Evolutionary conservation across 495 filamentous ascomycete genomes (phyloP).

Genomic region (Beverwykella pulmonaria): DNA sequence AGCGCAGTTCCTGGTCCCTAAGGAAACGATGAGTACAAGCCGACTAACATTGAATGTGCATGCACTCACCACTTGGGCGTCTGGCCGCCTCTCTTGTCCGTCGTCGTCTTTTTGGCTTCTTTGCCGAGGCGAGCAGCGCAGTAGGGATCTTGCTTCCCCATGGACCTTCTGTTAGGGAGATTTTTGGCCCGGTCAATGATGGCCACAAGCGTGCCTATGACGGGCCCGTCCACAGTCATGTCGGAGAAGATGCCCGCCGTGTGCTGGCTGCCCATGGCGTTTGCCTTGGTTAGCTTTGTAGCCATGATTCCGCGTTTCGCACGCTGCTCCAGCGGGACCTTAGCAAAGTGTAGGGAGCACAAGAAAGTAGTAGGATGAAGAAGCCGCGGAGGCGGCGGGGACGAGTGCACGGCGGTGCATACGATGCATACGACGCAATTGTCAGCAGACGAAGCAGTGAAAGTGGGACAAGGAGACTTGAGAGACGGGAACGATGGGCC

Average conservation of each 20-base stretch:
- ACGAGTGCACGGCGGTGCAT: constrained; percentile 8
- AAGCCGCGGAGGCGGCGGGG: constrained; percentile 21
- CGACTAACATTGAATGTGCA: neutral
- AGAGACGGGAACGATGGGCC: neutral
- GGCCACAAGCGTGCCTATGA: constrained; percentile 89
- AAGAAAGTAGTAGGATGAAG: neutral
- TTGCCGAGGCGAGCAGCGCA: constrained; percentile 93
- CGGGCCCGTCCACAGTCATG: constrained; percentile 90
- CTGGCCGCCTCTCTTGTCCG: constrained; percentile 91
- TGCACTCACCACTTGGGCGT: constrained; percentile 84
- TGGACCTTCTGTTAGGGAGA: constrained; percentile 90
- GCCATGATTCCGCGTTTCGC: constrained; percentile 33
- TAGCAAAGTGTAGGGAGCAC: neutral
- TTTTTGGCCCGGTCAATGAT: constrained; percentile 87
- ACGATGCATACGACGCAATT: constrained; percentile 16
- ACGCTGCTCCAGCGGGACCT: neutral
- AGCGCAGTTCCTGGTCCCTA: constrained; percentile 98
- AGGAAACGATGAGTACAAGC: constrained; percentile 35
- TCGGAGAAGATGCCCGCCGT: constrained; percentile 95
- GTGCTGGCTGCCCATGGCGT: constrained; percentile 52
- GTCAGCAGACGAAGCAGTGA: neutral
- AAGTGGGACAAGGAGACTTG: neutral
- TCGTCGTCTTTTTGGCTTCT: constrained; percentile 96
- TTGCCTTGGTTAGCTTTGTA: constrained; percentile 33
- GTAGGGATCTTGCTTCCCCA: constrained; percentile 98